Percentiles rank a stretch among this genome's conserved stretches.
These are phyloP conservation scores for Fusarium oligoseptatum DNA, from an alignment of 2,329 filamentous ascomycete genomes.

Conservation along the genomic window DNA sequence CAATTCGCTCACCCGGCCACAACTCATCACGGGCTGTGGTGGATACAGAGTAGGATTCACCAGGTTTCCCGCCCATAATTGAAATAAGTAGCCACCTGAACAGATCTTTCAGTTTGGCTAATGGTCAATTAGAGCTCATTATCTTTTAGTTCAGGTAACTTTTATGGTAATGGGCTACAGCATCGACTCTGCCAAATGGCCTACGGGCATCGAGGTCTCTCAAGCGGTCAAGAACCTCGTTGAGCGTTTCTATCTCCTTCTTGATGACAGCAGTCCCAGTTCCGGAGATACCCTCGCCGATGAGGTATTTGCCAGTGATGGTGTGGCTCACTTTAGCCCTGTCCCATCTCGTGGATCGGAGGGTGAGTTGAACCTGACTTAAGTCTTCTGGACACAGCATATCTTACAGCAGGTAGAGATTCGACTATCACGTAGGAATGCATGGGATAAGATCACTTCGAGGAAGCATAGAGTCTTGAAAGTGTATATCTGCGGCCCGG, in stretches of 20 bases:
- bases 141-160: background rate
- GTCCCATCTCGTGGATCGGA: background rate
- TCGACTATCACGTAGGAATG: background rate
- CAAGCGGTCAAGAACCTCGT: background rate
- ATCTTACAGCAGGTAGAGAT: background rate
- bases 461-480: background rate
- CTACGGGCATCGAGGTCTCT: background rate
- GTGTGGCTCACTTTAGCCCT: background rate
- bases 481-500: background rate
- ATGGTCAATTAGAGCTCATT: background rate
- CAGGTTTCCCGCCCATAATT: background rate
- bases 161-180: background rate
- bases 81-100: background rate
- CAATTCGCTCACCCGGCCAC: background rate
- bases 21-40: background rate
- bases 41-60: too few species aligned
- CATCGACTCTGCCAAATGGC: background rate
- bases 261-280: background rate
- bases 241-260: background rate
- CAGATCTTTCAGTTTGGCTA: background rate
- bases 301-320: background rate
- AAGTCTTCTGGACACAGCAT: background rate
- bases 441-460: background rate
- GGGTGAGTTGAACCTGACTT: background rate
- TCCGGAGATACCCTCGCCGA: background rate